Evolutionary conservation across 169 alveolate species (phyloP), one percentile per base, ranked within the genome.

Genomic region (Gregarina niphandrodes): DNA sequence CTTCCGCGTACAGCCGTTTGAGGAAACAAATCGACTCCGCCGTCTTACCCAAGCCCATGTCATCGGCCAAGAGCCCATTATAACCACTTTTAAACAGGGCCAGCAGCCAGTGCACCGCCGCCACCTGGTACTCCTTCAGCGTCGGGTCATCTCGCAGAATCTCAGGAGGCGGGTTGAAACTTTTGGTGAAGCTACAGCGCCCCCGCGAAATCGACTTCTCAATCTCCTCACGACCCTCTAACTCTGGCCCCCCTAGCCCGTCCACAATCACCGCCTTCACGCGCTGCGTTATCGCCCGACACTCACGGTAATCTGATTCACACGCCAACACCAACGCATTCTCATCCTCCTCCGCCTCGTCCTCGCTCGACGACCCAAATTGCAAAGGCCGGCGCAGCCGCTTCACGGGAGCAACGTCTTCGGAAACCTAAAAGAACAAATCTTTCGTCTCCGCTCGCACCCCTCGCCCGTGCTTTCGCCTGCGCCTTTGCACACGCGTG

Each of bases 61-160:
- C 82, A 50, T 67, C 82, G 0, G 82, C 82, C 19, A 72, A 57
- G 13, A 72, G 66, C 0, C 82, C 82, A 48, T 67, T 67, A 32
- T 65, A 31, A 45, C 65, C 60, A 28, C 61, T 51, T 39, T 67
- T 60, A 49, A 67, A 71, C 41, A 71, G 50, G 7, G 78, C 39
- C 29, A 61, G 45, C 22, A 71, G 55, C 82, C 82, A 71, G 39
- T 62, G 58, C 15, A 71, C 61, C 13, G 78, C 82, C 41, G 64
- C 70, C 28, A 55, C 49, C 49, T 71, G 82, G 23, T 71, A 71
- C 32, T 63, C 72, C 42, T 70, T 71, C 29, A 71, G 61, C 30
- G 49, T 49, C 5, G 55, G 23, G 12, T 31, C 35, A 4, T 34
- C 39, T 21, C 16, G 37, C 34, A 26, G 32, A 17, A 48, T 37